Base-by-base conservation (phyloP, 768 basidiomycete species). In the Boletus huronensis region DNA sequence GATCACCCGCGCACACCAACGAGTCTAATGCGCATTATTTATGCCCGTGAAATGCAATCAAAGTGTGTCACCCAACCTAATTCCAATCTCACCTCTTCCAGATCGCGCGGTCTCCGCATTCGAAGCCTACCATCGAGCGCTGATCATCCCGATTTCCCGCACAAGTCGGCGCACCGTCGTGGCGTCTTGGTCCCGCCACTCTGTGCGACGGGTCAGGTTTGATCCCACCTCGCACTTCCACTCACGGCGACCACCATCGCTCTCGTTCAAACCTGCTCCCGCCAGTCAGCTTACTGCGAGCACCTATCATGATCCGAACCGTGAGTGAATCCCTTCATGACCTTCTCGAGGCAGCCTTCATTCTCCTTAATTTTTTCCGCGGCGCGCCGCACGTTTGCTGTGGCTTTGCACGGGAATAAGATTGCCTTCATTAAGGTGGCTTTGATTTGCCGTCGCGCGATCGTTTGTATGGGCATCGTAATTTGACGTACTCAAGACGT, bases 401-500 rank as follows among this genome's bases (percentile, higher is more conserved):
- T 52, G 35, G 34, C 47, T 38, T 19, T 50, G 41, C 52, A 48
- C 64, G 56, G 63, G 60, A 64, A 65, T 65, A 53, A 62, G 60
- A 55, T 65, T 64, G 16, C 59, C 53, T 62, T 53, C 53, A 59
- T 58, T 28, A 65, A 54, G 40, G 32, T 62, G 48, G 44, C 49
- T 57, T 31, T 53, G 63, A 63, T 63, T 61, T 61, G 55, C 62
- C 58, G 58, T 50, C 21, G 39, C 54, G 25, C 44, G 51, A 62
- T 55, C 51, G 19, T 52, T 52, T 26, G 48, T 51, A 32, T 34
- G n/a, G 19, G n/a, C 56, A 49, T 55, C 43, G 46, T 54, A 51
- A 65, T 58, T 58, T 65, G 59, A 65, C 64, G 63, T 65, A 65
- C 63, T 59, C 53, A 6, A 65, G 54, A 63, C 64, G 54, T 59